These are phyloP conservation scores for Zizania palustris DNA, from an alignment of 202 grass and related monocot species.

Conservation along the genomic window DNA sequence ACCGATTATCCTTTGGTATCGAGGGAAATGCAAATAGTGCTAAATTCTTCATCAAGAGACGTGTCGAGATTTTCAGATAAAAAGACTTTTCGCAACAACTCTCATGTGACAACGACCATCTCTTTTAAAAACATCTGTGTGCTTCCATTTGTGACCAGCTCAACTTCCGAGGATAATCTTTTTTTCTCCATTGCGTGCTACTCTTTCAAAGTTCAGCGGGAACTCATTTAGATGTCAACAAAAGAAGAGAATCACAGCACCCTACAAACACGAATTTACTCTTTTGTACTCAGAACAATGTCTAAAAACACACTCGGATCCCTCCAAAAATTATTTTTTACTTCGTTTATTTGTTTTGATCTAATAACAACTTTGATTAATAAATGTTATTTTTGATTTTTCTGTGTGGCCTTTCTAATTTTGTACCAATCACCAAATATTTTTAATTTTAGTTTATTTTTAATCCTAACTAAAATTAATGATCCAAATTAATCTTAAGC, in stretches of 20 bases:
- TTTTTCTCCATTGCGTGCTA: neutral
- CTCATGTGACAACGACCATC: constrained; percentile 22
- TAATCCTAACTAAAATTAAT: too few species aligned
- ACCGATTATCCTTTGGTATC: neutral
- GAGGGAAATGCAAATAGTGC: neutral
- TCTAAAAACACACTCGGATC: too few species aligned
- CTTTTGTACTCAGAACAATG: too few species aligned
- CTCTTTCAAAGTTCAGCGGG: neutral
- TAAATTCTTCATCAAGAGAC: too few species aligned
- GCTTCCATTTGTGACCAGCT: neutral
- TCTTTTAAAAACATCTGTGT: neutral
- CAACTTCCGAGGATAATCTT: neutral
- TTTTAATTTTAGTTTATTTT: too few species aligned
- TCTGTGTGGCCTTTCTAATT: too few species aligned
- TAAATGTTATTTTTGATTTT: too few species aligned
- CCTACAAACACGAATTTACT: neutral
- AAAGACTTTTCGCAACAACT: constrained; percentile 20
- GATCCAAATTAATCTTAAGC: too few species aligned
- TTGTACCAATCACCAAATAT: too few species aligned
- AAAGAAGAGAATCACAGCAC: neutral
- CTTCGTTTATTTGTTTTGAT: too few species aligned
- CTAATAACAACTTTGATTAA: too few species aligned
- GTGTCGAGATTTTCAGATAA: constrained; percentile 11
- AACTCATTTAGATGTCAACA: neutral
- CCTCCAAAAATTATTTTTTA: too few species aligned